phyloP scores from a whole-genome alignment of 2,329 filamentous ascomycete species.

The Sarocladiaceae sp. region DNA sequence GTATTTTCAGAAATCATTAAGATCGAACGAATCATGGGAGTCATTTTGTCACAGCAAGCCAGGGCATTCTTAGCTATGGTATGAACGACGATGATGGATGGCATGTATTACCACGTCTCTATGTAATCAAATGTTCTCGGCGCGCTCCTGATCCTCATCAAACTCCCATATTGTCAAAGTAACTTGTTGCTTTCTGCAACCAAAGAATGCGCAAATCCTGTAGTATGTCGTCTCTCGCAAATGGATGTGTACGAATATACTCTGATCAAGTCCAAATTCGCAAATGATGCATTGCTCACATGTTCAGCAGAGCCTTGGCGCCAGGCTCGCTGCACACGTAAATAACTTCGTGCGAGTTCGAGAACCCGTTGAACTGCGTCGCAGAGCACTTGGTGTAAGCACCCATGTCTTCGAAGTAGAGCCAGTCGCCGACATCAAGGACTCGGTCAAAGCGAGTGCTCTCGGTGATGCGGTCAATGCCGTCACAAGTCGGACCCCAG shows the following conservation, averaged over 20 bases:
- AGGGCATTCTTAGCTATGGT: too few species aligned
- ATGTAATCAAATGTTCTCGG: too few species aligned
- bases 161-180: too few species aligned
- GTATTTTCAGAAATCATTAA: too few species aligned
- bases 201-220: slow-evolving; percentile 9
- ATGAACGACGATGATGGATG: too few species aligned
- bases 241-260: not conserved
- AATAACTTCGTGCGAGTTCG: slow-evolving; percentile 83
- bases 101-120: too few species aligned
- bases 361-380: slow-evolving; percentile 96
- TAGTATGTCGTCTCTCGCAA: too few species aligned
- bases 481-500: slow-evolving; percentile 97
- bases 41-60: too few species aligned
- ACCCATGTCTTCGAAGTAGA: slow-evolving; percentile 98
- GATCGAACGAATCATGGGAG: too few species aligned
- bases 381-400: slow-evolving; percentile 98
- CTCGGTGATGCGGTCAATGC: slow-evolving; percentile 88
- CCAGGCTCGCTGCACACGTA: slow-evolving; percentile 94
- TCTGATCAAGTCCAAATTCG: not conserved
- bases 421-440: slow-evolving; percentile 90
- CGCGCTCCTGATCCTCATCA: too few species aligned
- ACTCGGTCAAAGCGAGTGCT: slow-evolving; percentile 70
- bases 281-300: not conserved
- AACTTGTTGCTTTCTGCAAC: not conserved
- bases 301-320: slow-evolving; percentile 61